Base-by-base conservation (phyloP, 148 eudicot species). In the Diospyros lotus region DNA sequence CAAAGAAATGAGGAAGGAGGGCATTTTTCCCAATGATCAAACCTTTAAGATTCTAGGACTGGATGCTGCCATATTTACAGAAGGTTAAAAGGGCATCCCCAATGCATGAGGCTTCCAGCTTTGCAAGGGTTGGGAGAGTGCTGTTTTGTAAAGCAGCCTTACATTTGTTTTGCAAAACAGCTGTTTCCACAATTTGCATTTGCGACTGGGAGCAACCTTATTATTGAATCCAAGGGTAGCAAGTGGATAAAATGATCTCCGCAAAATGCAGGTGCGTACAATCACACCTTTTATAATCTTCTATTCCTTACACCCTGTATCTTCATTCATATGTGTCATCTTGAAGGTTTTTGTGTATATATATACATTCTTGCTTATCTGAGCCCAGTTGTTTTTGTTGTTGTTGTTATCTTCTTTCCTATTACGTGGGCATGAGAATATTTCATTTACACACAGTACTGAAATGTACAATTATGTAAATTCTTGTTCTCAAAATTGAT, bases 1-100 rank as follows among this genome's bases (percentile, higher is more conserved):
- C 2, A 48, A 78, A 56, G 86, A 80, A 78, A 82, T 82, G 88
- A 78, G 39, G 39, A 66, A 68, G 52, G 51, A 71, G 9, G 81
- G 79, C 43, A 52, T 83, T 71, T 9, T 58, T 39, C 78, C 80
- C 14, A 79, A 83, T 81, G 74, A 58, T 55, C 11, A 73, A 43
- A 77, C 73, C 6, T 52, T 59, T 2, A 62, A 44, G 66, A 54
- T 40, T 9, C 73, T 81, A 38, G 82, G 73, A 73, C 60, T 77
- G 76, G 82, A 76, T 76, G 62, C 66, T 63, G 69, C 68, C 43
- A 64, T 75, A 51, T 66, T 51, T 62, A 50, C 13, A 38, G 75
- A 63, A 76, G 58, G 38, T 56, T 41, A 75, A 60, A 56, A 48
- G 48, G 11, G 11, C 2, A 28, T 28, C 28, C 28, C 28, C 28